These are phyloP conservation scores for Saccharum spontaneum DNA, from an alignment of 176 grass and related monocot genomes.

Conservation along the genomic window DNA sequence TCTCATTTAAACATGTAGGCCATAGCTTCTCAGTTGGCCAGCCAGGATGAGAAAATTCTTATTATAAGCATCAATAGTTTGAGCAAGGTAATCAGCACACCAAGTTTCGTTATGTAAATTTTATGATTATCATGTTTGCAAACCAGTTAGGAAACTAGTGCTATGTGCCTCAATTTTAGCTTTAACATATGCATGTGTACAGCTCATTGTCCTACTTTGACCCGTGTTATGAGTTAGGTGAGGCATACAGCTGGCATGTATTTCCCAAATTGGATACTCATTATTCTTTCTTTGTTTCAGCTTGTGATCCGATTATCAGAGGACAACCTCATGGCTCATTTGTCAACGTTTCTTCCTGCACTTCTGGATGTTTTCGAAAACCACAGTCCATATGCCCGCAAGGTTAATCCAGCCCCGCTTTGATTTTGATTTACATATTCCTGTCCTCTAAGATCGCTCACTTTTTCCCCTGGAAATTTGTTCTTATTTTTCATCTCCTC, in stretches of 20 bases:
- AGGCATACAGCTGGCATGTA: not conserved
- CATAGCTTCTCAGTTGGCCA: slow-evolving; percentile 63
- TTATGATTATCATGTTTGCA: not conserved
- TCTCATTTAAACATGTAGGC: slow-evolving; percentile 42
- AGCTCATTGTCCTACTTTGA: not conserved
- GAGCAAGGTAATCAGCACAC: slow-evolving; percentile 62
- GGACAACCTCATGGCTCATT: slow-evolving; percentile 64
- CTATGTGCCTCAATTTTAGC: not conserved
- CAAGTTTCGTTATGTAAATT: not conserved
- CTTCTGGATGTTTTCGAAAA: slow-evolving; percentile 70
- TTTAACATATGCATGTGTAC: not conserved
- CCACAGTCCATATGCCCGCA: slow-evolving; percentile 73
- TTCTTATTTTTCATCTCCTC: not conserved
- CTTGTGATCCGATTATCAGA: slow-evolving; percentile 68
- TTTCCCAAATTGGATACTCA: not conserved
- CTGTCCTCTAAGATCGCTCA: not conserved
- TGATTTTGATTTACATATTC: slow-evolving; percentile 14
- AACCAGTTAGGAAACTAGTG: not conserved
- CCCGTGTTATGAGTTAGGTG: not conserved
- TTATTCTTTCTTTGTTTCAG: slow-evolving; percentile 43
- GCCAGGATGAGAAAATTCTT: slow-evolving; percentile 75
- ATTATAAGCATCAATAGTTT: slow-evolving; percentile 77
- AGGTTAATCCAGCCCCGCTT: slow-evolving; percentile 48
- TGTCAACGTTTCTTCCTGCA: slow-evolving; percentile 68
- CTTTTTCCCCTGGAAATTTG: not conserved